A percentile compares a stretch with the other conserved stretches of the same genome.
These are phyloP conservation scores for Bertia moriformis DNA, from an alignment of 2,329 filamentous ascomycete species.

Conservation along the genomic window DNA sequence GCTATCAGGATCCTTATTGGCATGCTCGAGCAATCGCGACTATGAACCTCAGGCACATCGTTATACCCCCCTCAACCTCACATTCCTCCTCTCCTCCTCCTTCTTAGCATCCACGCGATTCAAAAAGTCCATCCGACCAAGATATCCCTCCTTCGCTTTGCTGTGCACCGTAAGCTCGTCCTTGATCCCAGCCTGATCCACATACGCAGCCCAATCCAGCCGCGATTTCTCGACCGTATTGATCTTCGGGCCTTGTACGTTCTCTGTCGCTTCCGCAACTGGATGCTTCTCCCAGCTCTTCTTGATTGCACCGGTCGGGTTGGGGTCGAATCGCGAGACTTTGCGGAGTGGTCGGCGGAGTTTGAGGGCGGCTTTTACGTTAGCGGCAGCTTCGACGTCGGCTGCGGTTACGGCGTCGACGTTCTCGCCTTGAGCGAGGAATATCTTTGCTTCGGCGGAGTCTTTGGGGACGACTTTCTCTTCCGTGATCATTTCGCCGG, in stretches of 20 bases:
- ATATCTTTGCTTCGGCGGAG: slow-evolving; percentile 38
- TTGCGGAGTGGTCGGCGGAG: slow-evolving; percentile 22
- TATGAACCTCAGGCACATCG: too few relatives aligned
- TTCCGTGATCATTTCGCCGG: slow-evolving; percentile 35
- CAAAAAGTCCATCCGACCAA: slow-evolving; percentile 48
- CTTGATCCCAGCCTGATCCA: slow-evolving; percentile 42
- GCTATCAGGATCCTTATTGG: too few relatives aligned
- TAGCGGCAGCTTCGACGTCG: slow-evolving; percentile 8
- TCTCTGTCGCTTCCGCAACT: slow-evolving; percentile 10
- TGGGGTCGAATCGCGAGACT: slow-evolving; percentile 27
- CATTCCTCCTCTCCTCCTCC: slow-evolving; percentile 37
- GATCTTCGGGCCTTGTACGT: slow-evolving; percentile 37
- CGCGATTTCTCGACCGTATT: slow-evolving; percentile 54
- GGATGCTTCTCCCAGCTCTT: slow-evolving; percentile 24
- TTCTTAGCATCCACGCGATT: slow-evolving; percentile 35
- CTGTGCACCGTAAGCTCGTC: slow-evolving; percentile 46
- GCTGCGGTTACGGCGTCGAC: slow-evolving; percentile 14
- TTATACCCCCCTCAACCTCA: slow-evolving; percentile 23
- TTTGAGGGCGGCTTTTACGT: slow-evolving; percentile 7
- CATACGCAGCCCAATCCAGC: slow-evolving; percentile 50
- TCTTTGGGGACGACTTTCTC: slow-evolving; percentile 33
- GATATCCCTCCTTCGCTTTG: slow-evolving; percentile 45
- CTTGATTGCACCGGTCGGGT: slow-evolving; percentile 22
- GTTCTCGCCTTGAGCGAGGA: slow-evolving; percentile 24
- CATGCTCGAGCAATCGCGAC: too few relatives aligned